Percentiles rank a stretch among this genome's conserved stretches.
These are phyloP conservation scores for Aristolochia contorta DNA, from an alignment of 164 flowering plant species.

Conservation along the genomic window DNA sequence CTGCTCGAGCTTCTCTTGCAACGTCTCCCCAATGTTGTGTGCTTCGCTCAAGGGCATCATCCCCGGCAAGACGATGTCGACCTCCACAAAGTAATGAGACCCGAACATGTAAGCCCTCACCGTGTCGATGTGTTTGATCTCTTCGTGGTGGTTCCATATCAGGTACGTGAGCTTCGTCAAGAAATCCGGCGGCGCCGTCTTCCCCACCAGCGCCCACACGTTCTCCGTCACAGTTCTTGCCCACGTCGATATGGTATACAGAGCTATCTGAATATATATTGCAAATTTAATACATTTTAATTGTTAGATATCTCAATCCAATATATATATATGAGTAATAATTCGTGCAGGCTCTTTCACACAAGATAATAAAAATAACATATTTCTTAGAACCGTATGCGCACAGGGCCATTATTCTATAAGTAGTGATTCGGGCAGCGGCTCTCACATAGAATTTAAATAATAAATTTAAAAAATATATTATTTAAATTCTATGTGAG, in stretches of 20 bases:
- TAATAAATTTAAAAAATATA: no score
- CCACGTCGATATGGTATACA: slow-evolving; percentile 77
- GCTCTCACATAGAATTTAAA: no score
- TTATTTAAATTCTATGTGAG: no score
- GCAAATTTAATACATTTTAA: no score
- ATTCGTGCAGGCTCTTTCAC: no score
- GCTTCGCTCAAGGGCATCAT: slow-evolving; percentile 58
- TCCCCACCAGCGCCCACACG: slow-evolving; percentile 61
- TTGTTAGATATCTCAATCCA: no score
- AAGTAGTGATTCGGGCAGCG: no score
- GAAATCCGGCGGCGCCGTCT: slow-evolving; percentile 69
- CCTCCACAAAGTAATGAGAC: slow-evolving; percentile 74
- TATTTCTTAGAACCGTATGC: no score
- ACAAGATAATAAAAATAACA: no score
- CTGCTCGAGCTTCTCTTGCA: slow-evolving; percentile 79
- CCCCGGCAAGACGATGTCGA: slow-evolving; percentile 70
- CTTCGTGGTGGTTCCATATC: slow-evolving; percentile 75
- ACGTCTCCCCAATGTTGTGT: slow-evolving; percentile 71
- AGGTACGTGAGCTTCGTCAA: slow-evolving; percentile 62
- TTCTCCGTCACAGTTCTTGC: slow-evolving; percentile 63
- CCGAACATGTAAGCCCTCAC: slow-evolving; percentile 88
- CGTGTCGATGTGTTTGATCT: slow-evolving; percentile 74
- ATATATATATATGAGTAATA: no score
- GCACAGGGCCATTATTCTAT: no score
- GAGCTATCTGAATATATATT: slow-evolving; percentile 77